Base-by-base conservation (phyloP, 352 stramenopile species). In the Elongisporangium senticosum region DNA sequence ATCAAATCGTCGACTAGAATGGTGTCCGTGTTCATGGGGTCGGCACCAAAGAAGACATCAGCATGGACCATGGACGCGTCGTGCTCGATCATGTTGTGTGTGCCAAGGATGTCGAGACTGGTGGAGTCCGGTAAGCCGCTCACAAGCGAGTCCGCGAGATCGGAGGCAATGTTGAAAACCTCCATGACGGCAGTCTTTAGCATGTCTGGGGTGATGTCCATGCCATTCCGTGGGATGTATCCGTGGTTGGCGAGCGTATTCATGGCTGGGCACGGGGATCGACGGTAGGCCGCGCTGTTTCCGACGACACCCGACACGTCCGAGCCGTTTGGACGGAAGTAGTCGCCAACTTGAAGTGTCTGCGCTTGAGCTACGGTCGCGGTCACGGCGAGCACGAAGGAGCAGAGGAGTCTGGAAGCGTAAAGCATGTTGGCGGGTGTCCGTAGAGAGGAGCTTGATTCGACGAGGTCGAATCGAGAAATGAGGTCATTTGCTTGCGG, bases 221-320 rank as follows among this genome's bases (percentile, higher is more conserved):
- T 90, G 57, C 78, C 78, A 22, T 87, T 66, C 22, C 83, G 77
- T 1, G 78, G 69, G 3, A 92, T 20, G 55, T 78, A 79, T 0
- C 78, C 80, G 49, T 89, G 83, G 56, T 92, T 92, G 2, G 83
- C 79, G 14, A 92, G 63, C 43, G 78, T 68, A 59, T 92, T 92
- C 26, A 92, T 63, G 21, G 65, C 69, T 24, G 80, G 80, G 51
- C 83, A 93, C 22, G 83, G 80, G 51, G 64, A 67, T 49, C 79
- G 79, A 58, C 87, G 79, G 55, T 78, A 76, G 24, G 49, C 28
- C 23, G 67, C 69, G 10, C 55, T 55, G 48, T 69, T 79, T 52
- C 72, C 75, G 15, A 74, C 76, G 24, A 85, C 68, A 1, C 75
- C 79, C 0, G 74, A 82, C 26, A 79, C 69, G 2, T 84, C 63